phyloP scores from a whole-genome alignment of 345 rosid species.

The Citropsis articulata region DNA sequence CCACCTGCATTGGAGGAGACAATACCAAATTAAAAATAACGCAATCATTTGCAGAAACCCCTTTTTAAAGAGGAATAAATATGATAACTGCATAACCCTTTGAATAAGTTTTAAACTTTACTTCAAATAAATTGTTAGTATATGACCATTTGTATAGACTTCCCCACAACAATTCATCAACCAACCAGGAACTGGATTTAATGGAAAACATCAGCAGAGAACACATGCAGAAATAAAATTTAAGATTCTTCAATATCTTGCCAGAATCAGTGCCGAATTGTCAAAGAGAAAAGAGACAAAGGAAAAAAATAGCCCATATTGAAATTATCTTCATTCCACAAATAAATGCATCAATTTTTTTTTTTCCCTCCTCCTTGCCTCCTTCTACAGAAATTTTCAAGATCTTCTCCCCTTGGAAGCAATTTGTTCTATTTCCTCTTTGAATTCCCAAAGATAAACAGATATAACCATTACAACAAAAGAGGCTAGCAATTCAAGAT shows the following conservation, averaged over 20 bases:
- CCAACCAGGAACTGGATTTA: neutral
- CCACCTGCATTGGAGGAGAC: neutral
- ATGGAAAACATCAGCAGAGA: neutral
- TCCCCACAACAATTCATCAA: neutral
- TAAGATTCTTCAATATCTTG: neutral
- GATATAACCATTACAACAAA: neutral
- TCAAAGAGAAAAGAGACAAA: neutral
- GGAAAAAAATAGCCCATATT: neutral
- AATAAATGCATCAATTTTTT: neutral
- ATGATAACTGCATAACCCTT: neutral
- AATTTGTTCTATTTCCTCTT: neutral
- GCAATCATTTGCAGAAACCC: neutral
- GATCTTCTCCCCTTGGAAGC: neutral
- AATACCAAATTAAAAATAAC: neutral
- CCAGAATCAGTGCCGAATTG: neutral
- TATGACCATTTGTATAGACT: neutral
- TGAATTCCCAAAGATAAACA: neutral
- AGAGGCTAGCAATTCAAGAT: neutral
- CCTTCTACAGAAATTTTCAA: neutral
- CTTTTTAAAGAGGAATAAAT: neutral
- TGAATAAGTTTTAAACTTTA: neutral
- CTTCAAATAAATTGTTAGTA: neutral
- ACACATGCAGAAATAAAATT: neutral
- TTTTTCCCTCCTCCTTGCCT: neutral
- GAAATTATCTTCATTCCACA: neutral